A percentile compares a stretch with the other conserved stretches of the same genome.
phyloP scores from a whole-genome alignment of 306 rosid species.

The Cicer judaicum region DNA sequence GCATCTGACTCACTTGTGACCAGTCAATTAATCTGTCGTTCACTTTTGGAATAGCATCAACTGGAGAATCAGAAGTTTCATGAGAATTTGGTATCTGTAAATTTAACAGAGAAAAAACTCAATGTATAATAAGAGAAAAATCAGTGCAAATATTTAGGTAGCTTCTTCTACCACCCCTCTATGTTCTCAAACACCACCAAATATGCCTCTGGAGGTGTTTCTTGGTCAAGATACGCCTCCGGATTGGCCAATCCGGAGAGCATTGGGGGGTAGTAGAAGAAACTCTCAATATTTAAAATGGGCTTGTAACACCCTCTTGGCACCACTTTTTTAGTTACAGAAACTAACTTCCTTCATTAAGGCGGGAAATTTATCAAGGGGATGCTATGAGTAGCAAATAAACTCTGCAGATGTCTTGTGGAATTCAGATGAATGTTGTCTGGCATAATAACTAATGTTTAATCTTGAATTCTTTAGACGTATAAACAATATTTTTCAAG shows the following conservation, averaged over 20 bases:
- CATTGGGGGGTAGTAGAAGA: too few relatives aligned
- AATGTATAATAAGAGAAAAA: conserved; percentile 5
- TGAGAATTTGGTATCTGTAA: conserved; percentile 78
- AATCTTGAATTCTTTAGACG: conserved; percentile 5
- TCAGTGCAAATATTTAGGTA: background rate
- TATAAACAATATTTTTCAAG: conserved; percentile 22
- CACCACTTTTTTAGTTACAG: conserved; percentile 26
- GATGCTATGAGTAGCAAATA: conserved; percentile 15
- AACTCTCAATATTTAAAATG: background rate
- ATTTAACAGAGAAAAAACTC: conserved; percentile 38
- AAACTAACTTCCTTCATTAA: background rate
- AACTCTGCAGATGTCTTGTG: conserved; percentile 2
- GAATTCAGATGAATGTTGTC: conserved; percentile 28
- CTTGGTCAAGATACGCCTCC: too few relatives aligned
- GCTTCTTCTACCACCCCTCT: too few relatives aligned
- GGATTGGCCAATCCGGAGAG: too few relatives aligned
- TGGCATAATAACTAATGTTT: conserved; percentile 10
- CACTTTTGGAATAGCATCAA: conserved; percentile 73
- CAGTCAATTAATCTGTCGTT: conserved; percentile 79
- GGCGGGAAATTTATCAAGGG: conserved; percentile 6
- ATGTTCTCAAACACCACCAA: too few relatives aligned
- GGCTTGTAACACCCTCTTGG: conserved; percentile 6
- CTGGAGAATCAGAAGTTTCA: conserved; percentile 70
- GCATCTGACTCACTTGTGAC: conserved; percentile 77
- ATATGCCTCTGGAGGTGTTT: too few relatives aligned